Evolutionary conservation across 2,329 filamentous ascomycete genomes (phyloP).

Genomic region (Paracamarosporium sp.): DNA sequence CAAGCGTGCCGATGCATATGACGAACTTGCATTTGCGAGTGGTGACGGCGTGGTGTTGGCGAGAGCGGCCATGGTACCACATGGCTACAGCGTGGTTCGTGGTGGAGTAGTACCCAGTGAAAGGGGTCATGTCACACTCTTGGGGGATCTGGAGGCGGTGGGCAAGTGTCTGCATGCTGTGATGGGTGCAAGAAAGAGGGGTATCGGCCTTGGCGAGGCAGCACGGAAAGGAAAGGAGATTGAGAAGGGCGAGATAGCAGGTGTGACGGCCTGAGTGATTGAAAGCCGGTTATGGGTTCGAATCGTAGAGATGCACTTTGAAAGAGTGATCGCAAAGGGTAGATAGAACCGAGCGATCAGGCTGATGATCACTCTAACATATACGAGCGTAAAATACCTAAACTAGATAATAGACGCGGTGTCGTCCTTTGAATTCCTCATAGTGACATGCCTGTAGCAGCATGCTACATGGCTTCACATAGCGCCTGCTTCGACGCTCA

Average conservation of each 20-base stretch:
- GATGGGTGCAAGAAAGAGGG: conserved; percentile 70
- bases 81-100: conserved; percentile 76
- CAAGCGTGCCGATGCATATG: conserved; percentile 77
- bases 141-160: conserved; percentile 84
- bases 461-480: too few relatives aligned
- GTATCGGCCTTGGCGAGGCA: conserved; percentile 73
- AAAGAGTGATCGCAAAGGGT: background rate
- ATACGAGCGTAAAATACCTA: background rate
- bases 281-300: background rate
- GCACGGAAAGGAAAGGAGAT: conserved; percentile 67
- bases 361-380: background rate
- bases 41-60: conserved; percentile 91
- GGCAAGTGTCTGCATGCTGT: conserved; percentile 76
- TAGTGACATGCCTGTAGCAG: background rate
- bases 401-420: background rate
- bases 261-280: background rate
- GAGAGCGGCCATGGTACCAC: conserved; percentile 81
- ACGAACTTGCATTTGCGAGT: conserved; percentile 83
- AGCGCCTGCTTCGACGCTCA: background rate
- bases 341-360: conserved; percentile 9
- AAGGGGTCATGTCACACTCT: conserved; percentile 83
- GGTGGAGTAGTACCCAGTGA: conserved; percentile 81
- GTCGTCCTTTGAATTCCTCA: background rate
- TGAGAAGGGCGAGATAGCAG: background rate
- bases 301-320: background rate